A percentile compares a stretch with the other conserved stretches of the same genome.
These are phyloP conservation scores for Globisporangium viniferum DNA, from an alignment of 352 stramenopile genomes.

Conservation along the genomic window DNA sequence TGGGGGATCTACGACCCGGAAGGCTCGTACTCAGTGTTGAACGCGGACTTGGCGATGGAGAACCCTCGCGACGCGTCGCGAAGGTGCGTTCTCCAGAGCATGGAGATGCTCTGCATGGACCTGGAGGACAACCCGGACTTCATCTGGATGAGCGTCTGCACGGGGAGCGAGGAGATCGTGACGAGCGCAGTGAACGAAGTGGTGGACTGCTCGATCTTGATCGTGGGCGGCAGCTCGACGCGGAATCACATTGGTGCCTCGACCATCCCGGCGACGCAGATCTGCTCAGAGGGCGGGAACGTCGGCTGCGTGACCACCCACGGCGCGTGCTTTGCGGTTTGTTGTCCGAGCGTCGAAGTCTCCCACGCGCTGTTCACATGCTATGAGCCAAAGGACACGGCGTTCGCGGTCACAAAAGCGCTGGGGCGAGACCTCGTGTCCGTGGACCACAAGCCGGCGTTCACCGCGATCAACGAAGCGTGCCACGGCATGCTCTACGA, in stretches of 20 bases:
- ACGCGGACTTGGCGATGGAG: constrained; percentile 56
- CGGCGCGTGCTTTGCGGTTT: constrained; percentile 74
- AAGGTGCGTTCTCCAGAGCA: constrained; percentile 60
- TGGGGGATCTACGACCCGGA: constrained; percentile 85
- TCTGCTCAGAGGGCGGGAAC: constrained; percentile 70
- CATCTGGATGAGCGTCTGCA: constrained; percentile 64
- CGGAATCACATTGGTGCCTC: constrained; percentile 18
- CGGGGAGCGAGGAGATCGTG: constrained; percentile 65
- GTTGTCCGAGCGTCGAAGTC: constrained; percentile 76
- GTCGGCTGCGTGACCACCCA: constrained; percentile 64
- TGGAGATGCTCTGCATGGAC: constrained; percentile 71
- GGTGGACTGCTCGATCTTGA: constrained; percentile 66
- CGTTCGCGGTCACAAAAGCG: constrained; percentile 65
- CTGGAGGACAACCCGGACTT: constrained; percentile 75
- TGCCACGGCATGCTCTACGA: constrained; percentile 72
- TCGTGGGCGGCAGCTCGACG: constrained; percentile 57
- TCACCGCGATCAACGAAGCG: constrained; percentile 69
- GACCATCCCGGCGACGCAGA: constrained; percentile 44
- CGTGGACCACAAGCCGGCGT: constrained; percentile 71
- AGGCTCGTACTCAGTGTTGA: constrained; percentile 76
- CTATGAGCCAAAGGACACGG: constrained; percentile 73
- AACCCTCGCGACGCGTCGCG: constrained; percentile 59
- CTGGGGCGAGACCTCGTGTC: constrained; percentile 53
- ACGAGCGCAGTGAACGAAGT: constrained; percentile 66
- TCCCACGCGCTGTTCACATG: constrained; percentile 78